A percentile compares a stretch with the other conserved stretches of the same genome.
These are phyloP conservation scores for Stagonosporopsis tanaceti DNA, from an alignment of 2,329 filamentous ascomycete species.

Conservation along the genomic window DNA sequence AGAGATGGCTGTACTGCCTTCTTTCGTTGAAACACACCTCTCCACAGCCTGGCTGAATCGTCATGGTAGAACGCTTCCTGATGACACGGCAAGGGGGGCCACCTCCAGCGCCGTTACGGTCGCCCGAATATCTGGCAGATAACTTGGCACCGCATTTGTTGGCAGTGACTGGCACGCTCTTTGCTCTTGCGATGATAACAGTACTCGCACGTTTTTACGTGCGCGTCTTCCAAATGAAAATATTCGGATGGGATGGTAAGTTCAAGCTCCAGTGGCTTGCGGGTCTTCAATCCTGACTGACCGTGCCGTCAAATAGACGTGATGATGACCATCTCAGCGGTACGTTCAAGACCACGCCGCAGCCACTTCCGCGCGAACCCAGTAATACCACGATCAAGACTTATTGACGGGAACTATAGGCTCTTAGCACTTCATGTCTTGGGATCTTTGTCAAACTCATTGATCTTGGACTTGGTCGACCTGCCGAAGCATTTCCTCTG, in stretches of 20 bases:
- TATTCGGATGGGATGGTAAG: slow-evolving; percentile 33
- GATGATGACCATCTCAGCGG: slow-evolving; percentile 46
- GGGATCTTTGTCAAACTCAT: slow-evolving; percentile 28
- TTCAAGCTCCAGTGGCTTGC: not conserved
- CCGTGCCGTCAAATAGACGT: slow-evolving; percentile 35
- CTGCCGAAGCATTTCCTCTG: slow-evolving; percentile 45
- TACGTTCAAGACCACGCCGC: slow-evolving; percentile 17
- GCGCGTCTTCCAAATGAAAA: slow-evolving; percentile 32
- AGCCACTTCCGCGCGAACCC: not conserved
- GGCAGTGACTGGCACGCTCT: slow-evolving; percentile 50
- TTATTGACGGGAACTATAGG: slow-evolving; percentile 13
- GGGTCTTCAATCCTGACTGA: slow-evolving; percentile 11
- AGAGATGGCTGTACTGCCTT: not conserved
- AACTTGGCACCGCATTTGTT: slow-evolving; percentile 50
- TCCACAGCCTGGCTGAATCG: not conserved
- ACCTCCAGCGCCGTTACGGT: not conserved
- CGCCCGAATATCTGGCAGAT: slow-evolving; percentile 45
- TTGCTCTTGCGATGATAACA: slow-evolving; percentile 38
- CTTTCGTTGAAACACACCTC: not conserved
- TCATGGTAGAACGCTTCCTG: not conserved
- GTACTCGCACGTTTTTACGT: slow-evolving; percentile 33
- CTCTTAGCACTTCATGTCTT: slow-evolving; percentile 25
- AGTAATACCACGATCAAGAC: not conserved
- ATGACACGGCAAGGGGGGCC: not conserved
- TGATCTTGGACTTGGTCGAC: slow-evolving; percentile 57